These are phyloP conservation scores for Cladorrhinum sp. DNA, from an alignment of 2,329 filamentous ascomycete genomes.

Conservation along the genomic window DNA sequence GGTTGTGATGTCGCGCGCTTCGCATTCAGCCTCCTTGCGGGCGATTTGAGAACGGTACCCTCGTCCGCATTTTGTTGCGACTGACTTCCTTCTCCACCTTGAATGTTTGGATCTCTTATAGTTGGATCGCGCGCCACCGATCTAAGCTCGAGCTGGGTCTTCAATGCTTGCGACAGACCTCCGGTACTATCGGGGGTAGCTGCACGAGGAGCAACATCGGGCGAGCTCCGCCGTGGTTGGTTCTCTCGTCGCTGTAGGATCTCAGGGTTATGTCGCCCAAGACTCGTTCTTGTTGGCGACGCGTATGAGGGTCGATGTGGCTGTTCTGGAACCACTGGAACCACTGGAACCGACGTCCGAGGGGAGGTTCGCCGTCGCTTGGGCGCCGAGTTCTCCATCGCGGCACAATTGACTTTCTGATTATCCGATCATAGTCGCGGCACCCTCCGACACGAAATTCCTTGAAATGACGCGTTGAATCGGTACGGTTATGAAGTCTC, in stretches of 20 bases:
- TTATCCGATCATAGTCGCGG: conserved; percentile 19
- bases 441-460: conserved; percentile 4
- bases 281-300: conserved; percentile 64
- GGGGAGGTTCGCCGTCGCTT: conserved; percentile 65
- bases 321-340: conserved; percentile 32
- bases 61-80: conserved; percentile 2
- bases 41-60: conserved; percentile 26
- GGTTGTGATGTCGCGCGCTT: conserved; percentile 42
- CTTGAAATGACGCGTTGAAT: conserved; percentile 21
- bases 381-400: conserved; percentile 56
- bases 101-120: not conserved
- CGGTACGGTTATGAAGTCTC: not conserved
- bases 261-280: conserved; percentile 59
- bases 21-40: conserved; percentile 28
- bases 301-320: conserved; percentile 55
- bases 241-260: conserved; percentile 46
- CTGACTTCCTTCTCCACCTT: conserved; percentile 8
- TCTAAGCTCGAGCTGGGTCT: conserved; percentile 32
- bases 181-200: conserved; percentile 23
- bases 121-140: conserved; percentile 22
- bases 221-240: conserved; percentile 26
- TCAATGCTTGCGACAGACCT: conserved; percentile 19
- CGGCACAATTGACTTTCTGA: conserved; percentile 11
- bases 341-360: conserved; percentile 42
- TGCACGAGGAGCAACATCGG: conserved; percentile 16